Evolutionary conservation across 805 yeast species (phyloP), one percentile per base, ranked within the genome.

Genomic region (Schwanniomyces vanrijiae): DNA sequence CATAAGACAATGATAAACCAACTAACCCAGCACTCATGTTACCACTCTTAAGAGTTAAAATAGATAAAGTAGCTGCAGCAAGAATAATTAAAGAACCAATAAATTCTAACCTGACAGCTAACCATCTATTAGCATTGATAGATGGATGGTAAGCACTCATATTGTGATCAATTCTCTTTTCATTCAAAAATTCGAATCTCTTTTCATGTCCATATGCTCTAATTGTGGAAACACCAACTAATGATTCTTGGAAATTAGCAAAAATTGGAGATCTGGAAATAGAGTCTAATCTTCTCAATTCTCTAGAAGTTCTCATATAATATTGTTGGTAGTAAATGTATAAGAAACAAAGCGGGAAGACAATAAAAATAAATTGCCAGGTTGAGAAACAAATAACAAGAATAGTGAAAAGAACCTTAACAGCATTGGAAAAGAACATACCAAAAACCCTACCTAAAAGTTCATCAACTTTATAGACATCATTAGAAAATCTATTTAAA

Each of bases 61-160:
- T 87, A 13, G 95, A 78, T 58, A 94, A 75, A 4, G 89, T 86
- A 2, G 98, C 88, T 5, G 98, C 84, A 38, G 88, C 85, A 49
- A 90, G 77, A 58, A 94, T 92, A 52, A 94, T 88, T 39, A 91
- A 58, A 1, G 97, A 87, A 26, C 99, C 98, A 55, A 94, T 74
- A 53, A 88, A 84, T 67, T 95, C 98, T 50, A 94, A 77, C 61
- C 99, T 80, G 9, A 90, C 96, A 8, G 98, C 97, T 51, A 94
- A 79, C 99, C 99, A 94, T 71, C 99, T 83, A 66, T 95, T 94
- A 10, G 97, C 91, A 63, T 88, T 86, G 47, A 90, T 83, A 9
- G 96, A 80, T 24, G 97, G 97, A 75, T 90, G 95, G 60, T 81
- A 90, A 0, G 98, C 98, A 57, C 87, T 79, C 86, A 92, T 82